phyloP scores from a whole-genome alignment of 148 eudicot species.

The Suaeda aralocaspica region DNA sequence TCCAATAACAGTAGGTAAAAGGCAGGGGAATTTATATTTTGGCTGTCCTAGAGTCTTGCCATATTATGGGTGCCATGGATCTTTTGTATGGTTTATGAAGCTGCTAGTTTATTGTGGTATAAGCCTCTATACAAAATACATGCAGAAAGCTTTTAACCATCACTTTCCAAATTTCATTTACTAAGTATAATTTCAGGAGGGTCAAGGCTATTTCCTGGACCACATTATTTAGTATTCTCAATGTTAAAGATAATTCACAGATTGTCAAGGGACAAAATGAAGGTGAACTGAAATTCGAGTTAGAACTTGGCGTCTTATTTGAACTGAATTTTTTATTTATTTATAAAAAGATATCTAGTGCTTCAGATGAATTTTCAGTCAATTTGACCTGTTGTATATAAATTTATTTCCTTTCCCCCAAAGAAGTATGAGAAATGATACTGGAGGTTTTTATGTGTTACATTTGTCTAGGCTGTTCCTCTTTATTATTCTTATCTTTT shows the following conservation, averaged over 20 bases:
- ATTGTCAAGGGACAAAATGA: neutral
- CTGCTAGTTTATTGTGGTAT: neutral
- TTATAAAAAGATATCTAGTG: too few relatives aligned
- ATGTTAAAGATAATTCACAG: neutral
- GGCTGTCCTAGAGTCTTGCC: neutral
- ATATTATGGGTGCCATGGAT: neutral
- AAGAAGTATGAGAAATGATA: neutral
- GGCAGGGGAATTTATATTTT: neutral
- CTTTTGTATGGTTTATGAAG: neutral
- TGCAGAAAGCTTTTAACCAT: neutral
- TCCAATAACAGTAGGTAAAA: too few relatives aligned
- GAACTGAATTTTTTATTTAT: too few relatives aligned
- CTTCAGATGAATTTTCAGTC: neutral
- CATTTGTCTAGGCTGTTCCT: neutral
- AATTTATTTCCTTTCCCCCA: neutral
- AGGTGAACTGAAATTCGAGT: neutral
- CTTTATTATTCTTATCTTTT: slow-evolving; percentile 13
- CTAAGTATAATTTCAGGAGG: too few relatives aligned
- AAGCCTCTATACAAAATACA: too few relatives aligned
- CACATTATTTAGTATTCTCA: neutral
- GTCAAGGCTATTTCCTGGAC: neutral
- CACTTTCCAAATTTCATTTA: neutral
- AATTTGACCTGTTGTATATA: neutral
- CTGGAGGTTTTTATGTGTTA: neutral
- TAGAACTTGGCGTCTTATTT: too few relatives aligned